Base-by-base conservation (phyloP, 2,329 filamentous ascomycete genomes). In the Sporothrix pallida region DNA sequence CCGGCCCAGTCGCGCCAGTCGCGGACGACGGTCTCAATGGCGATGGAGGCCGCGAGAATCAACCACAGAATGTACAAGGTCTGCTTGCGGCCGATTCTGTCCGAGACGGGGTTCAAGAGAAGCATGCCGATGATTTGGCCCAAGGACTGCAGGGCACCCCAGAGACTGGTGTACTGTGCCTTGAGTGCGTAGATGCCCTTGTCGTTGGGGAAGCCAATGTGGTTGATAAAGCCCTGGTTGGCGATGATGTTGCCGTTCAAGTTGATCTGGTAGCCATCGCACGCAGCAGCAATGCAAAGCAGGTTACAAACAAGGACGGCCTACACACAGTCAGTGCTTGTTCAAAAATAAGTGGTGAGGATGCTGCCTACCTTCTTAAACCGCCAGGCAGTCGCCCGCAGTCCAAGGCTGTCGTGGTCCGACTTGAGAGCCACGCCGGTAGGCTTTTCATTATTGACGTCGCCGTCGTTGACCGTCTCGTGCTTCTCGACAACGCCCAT, bases 91-190 rank as follows among this genome's bases (percentile, higher is more conserved):
- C 76, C 76, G 46, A 76, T 72, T 17, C 20, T 9, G 50, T 72
- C 73, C 8, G 73, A 76, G 48, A 76, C 69, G 6, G 74, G 74
- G 48, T 70, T 75, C 13, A 76, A 63, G 0, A 74, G 46, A 0
- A 75, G 44, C 74, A 75, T 75, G 60, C 74, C 75, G 10, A 76
- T 26, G 9, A 76, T 70, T 69, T 76, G 75, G 63, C 75, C 75
- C 13, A 75, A 56, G 6, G 74, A 75, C 56, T 75, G 74, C 68
- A 76, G 67, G 0, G 75, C 75, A 9, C 74, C 74, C 75, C 75
- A 76, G 10, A 75, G 58, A 2, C 74, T 71, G 0, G 74, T 76
- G 65, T 74, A 73, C 17, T 73, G 54, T 10, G 75, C 68, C 7
- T 75, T 62, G 10, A 76, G 75, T 2, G 48, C 44, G 23, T 70